Conservation (phyloP, 805 yeast species). For the Cyberlindnera xylosilytica region DNA sequence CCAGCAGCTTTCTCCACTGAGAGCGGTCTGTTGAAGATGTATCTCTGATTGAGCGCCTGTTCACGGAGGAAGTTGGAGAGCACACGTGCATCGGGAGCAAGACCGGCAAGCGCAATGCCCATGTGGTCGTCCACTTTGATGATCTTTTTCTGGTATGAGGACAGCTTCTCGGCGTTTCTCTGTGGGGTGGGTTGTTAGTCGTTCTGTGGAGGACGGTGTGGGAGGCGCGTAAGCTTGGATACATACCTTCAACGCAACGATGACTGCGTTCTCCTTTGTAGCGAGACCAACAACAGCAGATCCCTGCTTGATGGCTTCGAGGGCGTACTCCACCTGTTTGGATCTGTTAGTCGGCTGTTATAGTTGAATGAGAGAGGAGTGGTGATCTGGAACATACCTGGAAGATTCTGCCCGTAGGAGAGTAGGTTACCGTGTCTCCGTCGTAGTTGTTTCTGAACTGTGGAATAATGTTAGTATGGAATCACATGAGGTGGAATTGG, state of each 20-base stretch:
- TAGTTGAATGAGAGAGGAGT: not conserved
- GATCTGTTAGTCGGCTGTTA: slow-evolving; percentile 7
- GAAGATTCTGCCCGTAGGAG: slow-evolving; percentile 90
- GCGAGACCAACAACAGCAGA: slow-evolving; percentile 94
- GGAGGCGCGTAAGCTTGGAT: not conserved
- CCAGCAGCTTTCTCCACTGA: slow-evolving; percentile 80
- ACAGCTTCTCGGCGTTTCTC: slow-evolving; percentile 95
- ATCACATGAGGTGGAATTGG: not conserved
- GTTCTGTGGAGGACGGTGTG: too few species aligned
- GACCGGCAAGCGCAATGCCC: slow-evolving; percentile 95
- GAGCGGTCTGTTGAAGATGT: slow-evolving; percentile 83
- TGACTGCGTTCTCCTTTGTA: slow-evolving; percentile 81
- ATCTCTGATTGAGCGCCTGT: slow-evolving; percentile 83
- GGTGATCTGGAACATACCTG: slow-evolving; percentile 41
- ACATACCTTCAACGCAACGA: slow-evolving; percentile 76
- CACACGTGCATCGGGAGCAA: slow-evolving; percentile 97
- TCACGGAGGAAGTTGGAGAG: slow-evolving; percentile 85
- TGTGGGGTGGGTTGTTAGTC: slow-evolving; percentile 15
- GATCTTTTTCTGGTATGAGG: slow-evolving; percentile 93
- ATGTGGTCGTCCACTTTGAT: slow-evolving; percentile 89
- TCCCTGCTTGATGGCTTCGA: slow-evolving; percentile 97
- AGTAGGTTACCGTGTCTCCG: slow-evolving; percentile 96
- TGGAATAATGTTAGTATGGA: not conserved
- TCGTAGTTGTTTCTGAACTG: slow-evolving; percentile 97
- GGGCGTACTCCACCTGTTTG: slow-evolving; percentile 65